Evolutionary conservation across 306 rosid species (phyloP), one percentile per base, ranked within the genome.

Genomic region (Argentina anserina): DNA sequence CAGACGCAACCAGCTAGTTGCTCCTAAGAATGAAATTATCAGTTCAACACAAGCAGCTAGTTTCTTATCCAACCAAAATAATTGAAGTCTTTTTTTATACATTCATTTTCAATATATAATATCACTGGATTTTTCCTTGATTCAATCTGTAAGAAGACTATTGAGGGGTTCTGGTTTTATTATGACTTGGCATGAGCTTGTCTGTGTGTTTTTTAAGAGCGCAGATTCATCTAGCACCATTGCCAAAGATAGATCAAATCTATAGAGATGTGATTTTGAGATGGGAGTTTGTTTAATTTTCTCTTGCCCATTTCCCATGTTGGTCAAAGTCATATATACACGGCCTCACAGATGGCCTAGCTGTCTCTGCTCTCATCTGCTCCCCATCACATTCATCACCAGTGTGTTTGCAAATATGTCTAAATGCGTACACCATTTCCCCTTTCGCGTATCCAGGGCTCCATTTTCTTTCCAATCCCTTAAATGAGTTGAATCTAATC

Each of bases 361-460:
- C 62, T 58, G 69, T 67, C 41, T 12, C 50, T 52, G 69, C 67
- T 67, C 75, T 23, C 28, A 12, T 55, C 40, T 71, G 50, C 65
- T 85, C 67, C 67, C 75, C 58, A 67, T 56, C 23, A 31, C 62
- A 75, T 13, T 18, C 13, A 75, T 76, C 29, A 81, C 70, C 62
- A 62, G 45, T 75, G 56, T 72, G 26, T 39, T 56, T 69, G 61
- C 65, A 65, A 79, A 81, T 70, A 33, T 43, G 62, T 61, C 76
- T 17, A 68, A 61, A 77, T 66, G 80, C 53, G 78, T 20, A 50
- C 74, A 82, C 69, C 78, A 75, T 76, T 78, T 76, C 78, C 82
- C 10, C 65, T 29, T 29, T 14, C 40, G 65, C 39, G 40, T 14
- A 14, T 29, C 21, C n/a, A 33, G 66, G 72, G 23, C 67, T 40